Percentiles rank a stretch among this genome's conserved stretches.
Conservation (phyloP, 2,329 filamentous ascomycete species). For the Clonostachys rhizophaga region DNA sequence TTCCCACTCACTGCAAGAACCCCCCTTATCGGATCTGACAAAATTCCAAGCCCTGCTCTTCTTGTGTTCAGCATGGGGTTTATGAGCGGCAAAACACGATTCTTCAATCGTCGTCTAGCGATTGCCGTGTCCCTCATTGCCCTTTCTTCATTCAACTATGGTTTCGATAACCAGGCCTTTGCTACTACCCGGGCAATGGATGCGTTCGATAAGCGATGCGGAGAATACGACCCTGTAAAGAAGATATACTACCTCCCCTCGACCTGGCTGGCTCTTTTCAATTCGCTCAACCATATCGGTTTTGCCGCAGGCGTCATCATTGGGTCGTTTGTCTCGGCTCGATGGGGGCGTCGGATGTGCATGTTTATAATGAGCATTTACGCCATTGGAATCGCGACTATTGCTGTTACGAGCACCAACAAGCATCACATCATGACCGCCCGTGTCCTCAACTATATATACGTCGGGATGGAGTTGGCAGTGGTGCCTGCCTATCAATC, state of each 20-base stretch:
- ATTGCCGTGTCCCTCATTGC: constrained; percentile 14
- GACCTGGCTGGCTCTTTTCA: neutral
- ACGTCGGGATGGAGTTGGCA: constrained; percentile 51
- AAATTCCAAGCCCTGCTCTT: too few relatives aligned
- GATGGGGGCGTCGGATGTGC: constrained; percentile 47
- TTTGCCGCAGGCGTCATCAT: neutral
- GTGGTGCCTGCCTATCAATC: constrained; percentile 55
- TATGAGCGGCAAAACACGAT: too few relatives aligned
- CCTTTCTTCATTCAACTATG: constrained; percentile 24
- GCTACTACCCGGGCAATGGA: constrained; percentile 23
- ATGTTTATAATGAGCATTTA: constrained; percentile 25
- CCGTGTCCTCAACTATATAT: constrained; percentile 51
- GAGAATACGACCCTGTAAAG: constrained; percentile 2
- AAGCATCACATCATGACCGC: constrained; percentile 35
- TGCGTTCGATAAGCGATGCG: constrained; percentile 18
- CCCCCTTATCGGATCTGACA: too few relatives aligned
- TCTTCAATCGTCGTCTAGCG: constrained; percentile 7
- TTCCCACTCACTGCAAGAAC: too few relatives aligned
- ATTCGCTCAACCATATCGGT: constrained; percentile 1
- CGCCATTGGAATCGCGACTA: constrained; percentile 41
- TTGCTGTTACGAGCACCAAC: constrained; percentile 11
- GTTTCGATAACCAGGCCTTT: constrained; percentile 24
- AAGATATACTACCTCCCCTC: neutral
- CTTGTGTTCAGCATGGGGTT: too few relatives aligned
- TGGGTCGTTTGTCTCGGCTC: constrained; percentile 30